Percentiles rank a stretch among this genome's conserved stretches.
phyloP scores from a whole-genome alignment of 1,139 yeast genomes.

The Kurtzmaniella quercitrusa region DNA sequence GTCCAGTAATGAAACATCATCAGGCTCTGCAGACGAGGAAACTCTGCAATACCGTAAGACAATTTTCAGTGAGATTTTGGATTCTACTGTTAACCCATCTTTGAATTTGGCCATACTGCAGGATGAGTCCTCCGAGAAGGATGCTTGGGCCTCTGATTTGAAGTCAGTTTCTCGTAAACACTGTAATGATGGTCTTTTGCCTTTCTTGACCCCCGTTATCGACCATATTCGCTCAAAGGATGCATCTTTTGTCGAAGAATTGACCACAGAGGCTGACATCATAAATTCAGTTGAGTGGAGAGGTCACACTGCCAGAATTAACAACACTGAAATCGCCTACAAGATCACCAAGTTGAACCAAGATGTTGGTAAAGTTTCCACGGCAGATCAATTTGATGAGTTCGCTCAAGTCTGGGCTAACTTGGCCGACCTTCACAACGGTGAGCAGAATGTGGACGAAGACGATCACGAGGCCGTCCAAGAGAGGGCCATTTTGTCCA shows the following conservation, averaged over 20 bases:
- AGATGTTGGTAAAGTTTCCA: constrained; percentile 15
- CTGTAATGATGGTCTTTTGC: constrained; percentile 28
- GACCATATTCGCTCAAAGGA: constrained; percentile 39
- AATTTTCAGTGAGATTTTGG: constrained; percentile 53
- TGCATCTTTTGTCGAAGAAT: constrained; percentile 36
- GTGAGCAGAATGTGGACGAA: constrained; percentile 40
- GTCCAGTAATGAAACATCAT: constrained; percentile 13
- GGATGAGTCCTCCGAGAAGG: constrained; percentile 16
- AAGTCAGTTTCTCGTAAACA: constrained; percentile 44
- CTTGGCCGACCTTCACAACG: constrained; percentile 47
- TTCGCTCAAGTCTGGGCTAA: constrained; percentile 36
- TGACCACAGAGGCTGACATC: constrained; percentile 19
- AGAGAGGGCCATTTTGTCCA: constrained; percentile 68
- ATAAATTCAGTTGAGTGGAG: constrained; percentile 60
- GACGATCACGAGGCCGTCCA: constrained; percentile 56
- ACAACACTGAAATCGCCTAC: constrained; percentile 71
- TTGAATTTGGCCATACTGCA: constrained; percentile 56
- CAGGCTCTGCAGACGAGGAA: constrained; percentile 9
- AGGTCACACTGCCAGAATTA: constrained; percentile 61
- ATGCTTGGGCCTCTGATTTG: constrained; percentile 36
- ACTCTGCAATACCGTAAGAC: constrained; percentile 30
- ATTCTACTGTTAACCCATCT: constrained; percentile 65
- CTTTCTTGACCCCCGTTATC: constrained; percentile 34
- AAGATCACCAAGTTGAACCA: constrained; percentile 42
- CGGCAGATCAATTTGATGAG: constrained; percentile 28